These are phyloP conservation scores for Arabidopsis thaliana DNA, from an alignment of 345 rosid genomes.

Conservation along the genomic window DNA sequence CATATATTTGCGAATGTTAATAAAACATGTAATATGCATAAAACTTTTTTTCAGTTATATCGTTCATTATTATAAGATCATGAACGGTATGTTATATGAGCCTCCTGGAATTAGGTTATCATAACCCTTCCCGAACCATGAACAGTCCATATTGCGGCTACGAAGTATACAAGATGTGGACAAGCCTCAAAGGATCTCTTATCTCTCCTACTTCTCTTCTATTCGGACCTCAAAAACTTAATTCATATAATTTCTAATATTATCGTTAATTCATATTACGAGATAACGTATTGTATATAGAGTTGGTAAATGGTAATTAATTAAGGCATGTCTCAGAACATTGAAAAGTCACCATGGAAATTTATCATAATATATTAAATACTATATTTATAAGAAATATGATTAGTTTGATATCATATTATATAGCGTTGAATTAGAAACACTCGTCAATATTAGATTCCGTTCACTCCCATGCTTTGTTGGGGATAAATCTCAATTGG, in stretches of 20 bases:
- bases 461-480: not conserved
- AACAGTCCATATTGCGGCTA: slow-evolving; percentile 15
- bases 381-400: too few species aligned
- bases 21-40: not conserved
- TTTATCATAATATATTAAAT: too few species aligned
- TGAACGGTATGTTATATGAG: not conserved
- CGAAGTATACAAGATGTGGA: not conserved
- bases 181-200: not conserved
- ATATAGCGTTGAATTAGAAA: too few species aligned
- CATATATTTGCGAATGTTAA: slow-evolving; percentile 19
- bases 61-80: slow-evolving; percentile 8
- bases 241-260: not conserved
- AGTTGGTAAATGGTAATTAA: slow-evolving; percentile 23
- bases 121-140: not conserved
- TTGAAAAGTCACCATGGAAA: too few species aligned
- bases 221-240: not conserved
- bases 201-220: not conserved
- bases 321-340: slow-evolving; percentile 25
- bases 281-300: slow-evolving; percentile 8
- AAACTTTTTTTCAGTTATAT: not conserved
- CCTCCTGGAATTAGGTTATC: not conserved
- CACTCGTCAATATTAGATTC: too few species aligned
- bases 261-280: slow-evolving; percentile 6
- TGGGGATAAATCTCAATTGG: not conserved
- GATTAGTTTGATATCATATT: too few species aligned